Evolutionary conservation across 2,329 filamentous ascomycete genomes (phyloP).

Genomic region (Cordyceps farinosa): DNA sequence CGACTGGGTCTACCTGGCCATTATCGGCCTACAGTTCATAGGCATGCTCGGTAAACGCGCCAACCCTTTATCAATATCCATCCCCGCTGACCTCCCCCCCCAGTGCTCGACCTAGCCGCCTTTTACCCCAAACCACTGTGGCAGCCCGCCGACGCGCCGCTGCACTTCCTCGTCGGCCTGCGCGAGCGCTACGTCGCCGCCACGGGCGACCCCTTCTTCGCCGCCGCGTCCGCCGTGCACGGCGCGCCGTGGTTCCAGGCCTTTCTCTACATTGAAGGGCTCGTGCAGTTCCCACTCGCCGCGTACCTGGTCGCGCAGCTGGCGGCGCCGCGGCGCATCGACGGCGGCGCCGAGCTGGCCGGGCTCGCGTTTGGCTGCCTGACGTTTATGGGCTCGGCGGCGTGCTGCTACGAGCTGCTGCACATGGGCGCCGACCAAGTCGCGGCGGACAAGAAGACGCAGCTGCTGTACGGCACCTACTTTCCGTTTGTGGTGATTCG

Average conservation of each 20-base stretch:
- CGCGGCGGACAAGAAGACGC: constrained; percentile 41
- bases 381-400: constrained; percentile 48
- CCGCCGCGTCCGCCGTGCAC: constrained; percentile 29
- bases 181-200: constrained; percentile 44
- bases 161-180: constrained; percentile 45
- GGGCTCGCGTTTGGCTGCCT: constrained; percentile 50
- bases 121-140: constrained; percentile 50
- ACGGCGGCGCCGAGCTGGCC: constrained; percentile 45
- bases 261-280: constrained; percentile 48
- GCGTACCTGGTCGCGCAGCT: constrained; percentile 45
- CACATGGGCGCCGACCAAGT: constrained; percentile 48
- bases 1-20: constrained; percentile 35
- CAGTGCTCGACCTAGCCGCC: constrained; percentile 52
- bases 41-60: constrained; percentile 35
- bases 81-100: background rate
- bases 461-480: constrained; percentile 48
- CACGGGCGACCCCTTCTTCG: constrained; percentile 53
- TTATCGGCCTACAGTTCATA: constrained; percentile 32
- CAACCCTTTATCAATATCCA: background rate
- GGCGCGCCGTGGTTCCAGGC: constrained; percentile 48
- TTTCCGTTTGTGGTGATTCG: constrained; percentile 50
- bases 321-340: constrained; percentile 30
- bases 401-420: constrained; percentile 49
- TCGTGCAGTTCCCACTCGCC: constrained; percentile 49
- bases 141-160: constrained; percentile 37